Conservation (phyloP, 768 basidiomycete genomes). For the Rhodotorula paludigena region DNA sequence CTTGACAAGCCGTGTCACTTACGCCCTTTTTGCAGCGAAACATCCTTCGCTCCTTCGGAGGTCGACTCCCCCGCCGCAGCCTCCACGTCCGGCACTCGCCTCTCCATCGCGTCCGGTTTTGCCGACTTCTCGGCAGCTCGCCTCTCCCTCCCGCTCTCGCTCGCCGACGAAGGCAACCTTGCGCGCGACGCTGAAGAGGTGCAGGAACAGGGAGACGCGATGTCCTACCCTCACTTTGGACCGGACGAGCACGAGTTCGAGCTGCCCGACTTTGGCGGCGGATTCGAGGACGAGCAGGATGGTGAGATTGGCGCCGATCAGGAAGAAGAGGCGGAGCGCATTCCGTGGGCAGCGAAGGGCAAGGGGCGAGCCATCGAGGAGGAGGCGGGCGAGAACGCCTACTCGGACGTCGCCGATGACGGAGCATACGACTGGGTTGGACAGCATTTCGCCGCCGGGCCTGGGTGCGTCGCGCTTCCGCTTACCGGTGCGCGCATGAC, state of each 20-base stretch:
- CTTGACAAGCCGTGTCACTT: too few relatives aligned
- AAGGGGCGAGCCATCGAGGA: neutral
- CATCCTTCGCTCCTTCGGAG: neutral
- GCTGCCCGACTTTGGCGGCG: neutral
- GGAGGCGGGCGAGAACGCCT: neutral
- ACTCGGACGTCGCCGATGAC: neutral
- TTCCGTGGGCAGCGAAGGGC: slow-evolving; percentile 17
- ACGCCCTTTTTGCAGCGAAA: neutral
- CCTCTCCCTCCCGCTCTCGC: neutral
- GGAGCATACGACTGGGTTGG: neutral
- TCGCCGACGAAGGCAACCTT: neutral
- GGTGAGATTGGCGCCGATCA: too few relatives aligned
- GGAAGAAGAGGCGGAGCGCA: neutral
- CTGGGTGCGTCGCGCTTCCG: neutral
- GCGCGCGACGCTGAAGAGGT: neutral
- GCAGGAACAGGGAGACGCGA: rapidly evolving
- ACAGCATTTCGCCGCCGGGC: too few relatives aligned
- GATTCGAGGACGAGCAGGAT: neutral
- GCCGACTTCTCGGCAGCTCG: neutral
- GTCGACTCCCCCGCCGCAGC: neutral
- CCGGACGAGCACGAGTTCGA: neutral
- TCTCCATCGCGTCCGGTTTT: neutral
- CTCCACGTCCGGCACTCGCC: neutral
- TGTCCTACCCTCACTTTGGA: neutral
- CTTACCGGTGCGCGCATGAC: too few relatives aligned